Conservation (phyloP, 306 rosid species). For the Clitoria ternatea region DNA sequence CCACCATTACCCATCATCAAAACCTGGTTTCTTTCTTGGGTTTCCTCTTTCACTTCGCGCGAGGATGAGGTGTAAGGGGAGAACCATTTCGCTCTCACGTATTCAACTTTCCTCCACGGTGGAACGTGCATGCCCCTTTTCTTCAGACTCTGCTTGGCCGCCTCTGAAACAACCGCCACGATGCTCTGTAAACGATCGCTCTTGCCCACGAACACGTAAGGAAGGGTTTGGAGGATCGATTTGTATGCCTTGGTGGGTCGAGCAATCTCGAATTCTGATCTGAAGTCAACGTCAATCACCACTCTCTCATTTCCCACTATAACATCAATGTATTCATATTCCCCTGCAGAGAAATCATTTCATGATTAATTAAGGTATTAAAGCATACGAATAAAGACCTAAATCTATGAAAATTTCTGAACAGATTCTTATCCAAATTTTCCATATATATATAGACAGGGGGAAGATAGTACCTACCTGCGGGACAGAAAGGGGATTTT, state of each 20-base stretch:
- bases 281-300: conserved; percentile 62
- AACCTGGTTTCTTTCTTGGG: background rate
- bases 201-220: conserved; percentile 59
- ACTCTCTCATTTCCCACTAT: conserved; percentile 44
- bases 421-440: background rate
- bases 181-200: conserved; percentile 53
- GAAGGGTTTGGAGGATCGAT: conserved; percentile 58
- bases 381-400: too few relatives aligned
- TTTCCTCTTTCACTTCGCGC: background rate
- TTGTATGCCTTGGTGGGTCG: conserved; percentile 67
- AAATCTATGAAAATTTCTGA: background rate
- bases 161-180: conserved; percentile 57
- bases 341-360: conserved; percentile 34
- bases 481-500: conserved; percentile 55
- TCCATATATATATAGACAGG: background rate
- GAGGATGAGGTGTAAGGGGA: conserved; percentile 38
- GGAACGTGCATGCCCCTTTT: conserved; percentile 73
- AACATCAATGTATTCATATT: conserved; percentile 76
- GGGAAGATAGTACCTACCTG: conserved; percentile 43
- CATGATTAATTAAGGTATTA: background rate
- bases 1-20: background rate
- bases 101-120: conserved; percentile 77
- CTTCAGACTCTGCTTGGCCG: conserved; percentile 69
- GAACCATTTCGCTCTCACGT: conserved; percentile 69
- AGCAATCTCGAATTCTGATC: conserved; percentile 84